Conservation (phyloP, 805 yeast species). For the Yarrowia osloensis region DNA sequence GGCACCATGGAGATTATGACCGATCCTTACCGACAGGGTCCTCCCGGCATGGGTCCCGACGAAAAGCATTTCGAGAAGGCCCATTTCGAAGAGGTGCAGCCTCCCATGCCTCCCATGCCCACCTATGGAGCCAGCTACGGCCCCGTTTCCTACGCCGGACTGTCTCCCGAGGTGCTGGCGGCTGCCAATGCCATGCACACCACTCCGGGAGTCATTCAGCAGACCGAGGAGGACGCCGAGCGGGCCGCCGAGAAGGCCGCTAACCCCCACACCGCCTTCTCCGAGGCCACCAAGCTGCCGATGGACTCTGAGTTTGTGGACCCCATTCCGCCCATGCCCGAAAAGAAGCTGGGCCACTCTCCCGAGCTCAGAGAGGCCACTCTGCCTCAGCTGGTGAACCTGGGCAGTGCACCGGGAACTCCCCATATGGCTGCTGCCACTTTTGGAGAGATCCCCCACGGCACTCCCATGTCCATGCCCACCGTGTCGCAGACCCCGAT, state of each 20-base stretch:
- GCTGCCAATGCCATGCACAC: slow-evolving; percentile 13
- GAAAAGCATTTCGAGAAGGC: slow-evolving; percentile 12
- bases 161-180: slow-evolving; percentile 17
- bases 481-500: background rate
- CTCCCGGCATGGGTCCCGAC: background rate
- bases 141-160: slow-evolving; percentile 1
- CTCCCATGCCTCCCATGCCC: slow-evolving; percentile 23
- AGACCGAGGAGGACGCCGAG: background rate
- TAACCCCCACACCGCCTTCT: slow-evolving; percentile 11
- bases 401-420: background rate
- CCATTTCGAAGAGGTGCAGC: slow-evolving; percentile 9
- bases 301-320: slow-evolving; percentile 17
- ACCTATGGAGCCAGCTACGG: slow-evolving; percentile 15
- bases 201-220: background rate
- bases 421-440: background rate
- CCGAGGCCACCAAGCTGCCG: slow-evolving; percentile 15
- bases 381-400: slow-evolving; percentile 4
- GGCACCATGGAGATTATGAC: slow-evolving; percentile 48
- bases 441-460: background rate
- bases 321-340: slow-evolving; percentile 5
- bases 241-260: background rate
- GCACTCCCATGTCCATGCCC: slow-evolving; percentile 16
- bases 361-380: slow-evolving; percentile 10
- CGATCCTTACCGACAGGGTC: background rate
- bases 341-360: slow-evolving; percentile 3